phyloP scores from a whole-genome alignment of 108 stramenopile species.

The Skeletonema menzelii region DNA sequence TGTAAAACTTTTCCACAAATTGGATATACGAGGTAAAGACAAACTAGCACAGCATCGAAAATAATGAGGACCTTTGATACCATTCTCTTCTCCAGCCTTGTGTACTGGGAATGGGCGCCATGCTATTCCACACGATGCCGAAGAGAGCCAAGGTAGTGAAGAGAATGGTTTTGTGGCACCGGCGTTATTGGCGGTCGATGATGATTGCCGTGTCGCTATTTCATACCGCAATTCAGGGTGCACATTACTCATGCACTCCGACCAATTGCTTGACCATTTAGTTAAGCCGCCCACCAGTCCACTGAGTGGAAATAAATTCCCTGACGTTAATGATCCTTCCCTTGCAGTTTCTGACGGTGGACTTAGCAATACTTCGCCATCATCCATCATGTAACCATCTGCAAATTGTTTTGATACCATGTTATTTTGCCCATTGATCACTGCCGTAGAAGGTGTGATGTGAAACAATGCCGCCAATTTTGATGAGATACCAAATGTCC shows the following conservation, averaged over 20 bases:
- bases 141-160: slow-evolving; percentile 29
- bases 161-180: slow-evolving; percentile 22
- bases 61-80: slow-evolving; percentile 25
- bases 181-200: background rate
- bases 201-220: slow-evolving; percentile 3
- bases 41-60: slow-evolving; percentile 11
- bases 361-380: slow-evolving; percentile 26
- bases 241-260: slow-evolving; percentile 19
- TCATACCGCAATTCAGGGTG: slow-evolving; percentile 37
- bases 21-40: slow-evolving; percentile 9
- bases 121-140: slow-evolving; percentile 18
- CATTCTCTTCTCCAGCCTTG: slow-evolving; percentile 17
- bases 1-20: slow-evolving; percentile 2
- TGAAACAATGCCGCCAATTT: slow-evolving; percentile 38
- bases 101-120: slow-evolving; percentile 38
- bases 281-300: background rate
- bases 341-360: slow-evolving; percentile 9
- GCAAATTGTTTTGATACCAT: slow-evolving; percentile 14
- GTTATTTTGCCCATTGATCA: background rate
- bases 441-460: slow-evolving; percentile 8
- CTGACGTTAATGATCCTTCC: background rate
- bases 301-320: slow-evolving; percentile 11
- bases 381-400: slow-evolving; percentile 34
- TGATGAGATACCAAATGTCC: slow-evolving; percentile 21
- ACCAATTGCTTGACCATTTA: slow-evolving; percentile 4